Percentiles rank a stretch among this genome's conserved stretches.
Evolutionary conservation across 2,329 filamentous ascomycete species (phyloP).

Genomic region (Penicillium sclerotiorum): DNA sequence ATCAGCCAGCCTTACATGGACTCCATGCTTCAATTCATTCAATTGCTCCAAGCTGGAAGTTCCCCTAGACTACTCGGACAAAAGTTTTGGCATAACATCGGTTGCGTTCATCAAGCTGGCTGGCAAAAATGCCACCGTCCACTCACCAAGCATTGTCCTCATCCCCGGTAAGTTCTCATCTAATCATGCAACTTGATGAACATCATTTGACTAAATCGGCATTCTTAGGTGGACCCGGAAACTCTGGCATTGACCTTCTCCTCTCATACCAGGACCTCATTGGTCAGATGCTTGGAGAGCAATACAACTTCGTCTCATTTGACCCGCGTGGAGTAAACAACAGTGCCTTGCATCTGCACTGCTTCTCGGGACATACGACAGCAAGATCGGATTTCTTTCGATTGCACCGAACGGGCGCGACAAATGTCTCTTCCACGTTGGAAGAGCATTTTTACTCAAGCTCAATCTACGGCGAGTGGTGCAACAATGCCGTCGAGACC

Average conservation of each 20-base stretch:
- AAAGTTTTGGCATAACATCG: constrained; percentile 15
- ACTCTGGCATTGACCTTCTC: constrained; percentile 38
- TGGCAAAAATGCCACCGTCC: constrained; percentile 18
- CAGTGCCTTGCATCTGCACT: constrained; percentile 29
- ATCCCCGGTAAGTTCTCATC: constrained; percentile 15
- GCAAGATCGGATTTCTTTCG: constrained; percentile 21
- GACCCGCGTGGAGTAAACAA: constrained; percentile 47
- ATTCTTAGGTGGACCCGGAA: constrained; percentile 39
- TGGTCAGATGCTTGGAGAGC: constrained; percentile 38
- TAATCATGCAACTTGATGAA: neutral
- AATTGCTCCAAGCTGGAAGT: constrained; percentile 17
- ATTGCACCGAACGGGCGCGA: constrained; percentile 28
- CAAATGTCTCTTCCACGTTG: constrained; percentile 32
- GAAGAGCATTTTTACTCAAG: constrained; percentile 27
- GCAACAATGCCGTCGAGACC: constrained; percentile 20
- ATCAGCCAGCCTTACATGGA: constrained; percentile 18
- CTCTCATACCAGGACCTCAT: constrained; percentile 29
- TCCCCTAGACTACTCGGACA: constrained; percentile 18
- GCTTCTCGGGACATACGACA: constrained; percentile 25
- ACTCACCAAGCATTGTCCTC: constrained; percentile 20
- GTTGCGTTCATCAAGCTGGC: constrained; percentile 21
- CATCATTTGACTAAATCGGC: constrained; percentile 4
- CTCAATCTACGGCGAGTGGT: constrained; percentile 24
- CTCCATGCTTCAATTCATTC: constrained; percentile 17
- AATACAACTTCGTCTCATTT: constrained; percentile 48